Base-by-base conservation (phyloP, 208 protist species). In the Acanthamoeba rhysodes region DNA sequence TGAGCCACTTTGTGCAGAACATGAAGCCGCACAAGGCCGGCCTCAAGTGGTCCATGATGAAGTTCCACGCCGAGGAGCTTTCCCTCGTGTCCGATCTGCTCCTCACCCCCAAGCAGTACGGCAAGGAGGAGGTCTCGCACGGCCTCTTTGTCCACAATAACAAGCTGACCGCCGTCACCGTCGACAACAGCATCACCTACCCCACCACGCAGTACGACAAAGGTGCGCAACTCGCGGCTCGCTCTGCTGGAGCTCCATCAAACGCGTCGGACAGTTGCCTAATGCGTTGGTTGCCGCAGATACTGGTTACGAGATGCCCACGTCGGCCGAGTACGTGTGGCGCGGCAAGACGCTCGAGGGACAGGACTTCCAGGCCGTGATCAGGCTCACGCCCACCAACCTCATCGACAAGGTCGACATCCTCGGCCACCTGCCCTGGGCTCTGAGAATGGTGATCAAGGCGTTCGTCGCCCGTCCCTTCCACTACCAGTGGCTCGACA, bases 21-120 rank as follows among this genome's bases (percentile, higher is more conserved):
- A 93, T 93, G 87, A 93, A 93, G 87, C 87, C 87, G 4, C 87
- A 93, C 87, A 70, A 55, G 64, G 87, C 64, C 37, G 87, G 22
- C 87, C 64, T 93, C 62, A 93, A 93, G 87, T 93, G 87, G 87
- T 93, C 87, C 41, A 78, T 93, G 87, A 93, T 93, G 87, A 93
- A 93, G 87, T 93, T 93, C 64, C 87, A 93, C 62, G 2, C 41
- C 62, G 87, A 93, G 14, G 87, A 93, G 32, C 55, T 93, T 29
- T 78, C 87, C 20, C 87, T 93, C 55, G 41, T 78, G n/a, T 76
- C 55, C 55, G 64, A 93, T 76, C 48, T 93, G 55, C 87, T 93
- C 59, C 87, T 93, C 48, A 93, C 87, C 9, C 87, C 87, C 45
- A 93, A 93, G 87, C 55, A 93, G 37, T 93, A 93, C 37, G 64